These are phyloP conservation scores for Cetraspora pellucida DNA, from an alignment of 192 early-diverging fungal genomes.

Conservation along the genomic window DNA sequence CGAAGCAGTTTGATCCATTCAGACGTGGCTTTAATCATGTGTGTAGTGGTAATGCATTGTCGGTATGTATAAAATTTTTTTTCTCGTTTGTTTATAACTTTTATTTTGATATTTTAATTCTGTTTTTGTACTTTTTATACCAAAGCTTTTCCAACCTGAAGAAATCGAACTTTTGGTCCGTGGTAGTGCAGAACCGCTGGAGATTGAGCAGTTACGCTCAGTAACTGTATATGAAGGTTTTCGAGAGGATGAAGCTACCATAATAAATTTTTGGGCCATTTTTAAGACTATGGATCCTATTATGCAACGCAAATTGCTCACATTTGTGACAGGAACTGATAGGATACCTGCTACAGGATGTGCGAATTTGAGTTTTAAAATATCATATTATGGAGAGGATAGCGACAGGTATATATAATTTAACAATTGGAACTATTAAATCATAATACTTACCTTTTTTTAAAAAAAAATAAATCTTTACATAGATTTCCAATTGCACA, in stretches of 20 bases:
- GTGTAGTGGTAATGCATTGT: conserved; percentile 83
- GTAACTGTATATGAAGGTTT: conserved; percentile 68
- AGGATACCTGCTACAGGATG: conserved; percentile 81
- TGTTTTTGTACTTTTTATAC: background rate
- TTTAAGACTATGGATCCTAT: conserved; percentile 65
- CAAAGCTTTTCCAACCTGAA: conserved; percentile 80
- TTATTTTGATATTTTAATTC: conserved; percentile 27
- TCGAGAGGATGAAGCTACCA: conserved; percentile 53
- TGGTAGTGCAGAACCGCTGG: conserved; percentile 73
- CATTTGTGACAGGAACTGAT: conserved; percentile 93
- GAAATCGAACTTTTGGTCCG: conserved; percentile 90
- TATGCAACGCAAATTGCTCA: conserved; percentile 74
- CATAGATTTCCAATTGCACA: conserved; percentile 83
- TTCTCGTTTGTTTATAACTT: too few species aligned
- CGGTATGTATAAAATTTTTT: conserved; percentile 49
- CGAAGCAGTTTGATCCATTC: conserved; percentile 81
- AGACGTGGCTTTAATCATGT: conserved; percentile 86
- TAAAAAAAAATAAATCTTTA: background rate
- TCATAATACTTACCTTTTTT: background rate
- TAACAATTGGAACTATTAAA: background rate
- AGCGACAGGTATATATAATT: conserved; percentile 39
- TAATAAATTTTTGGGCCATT: conserved; percentile 79
- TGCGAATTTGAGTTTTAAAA: conserved; percentile 66
- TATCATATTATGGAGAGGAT: conserved; percentile 66
- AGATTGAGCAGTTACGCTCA: conserved; percentile 55